Evolutionary conservation across 176 grass and related monocot species (phyloP).

Genomic region (Oryza rufipogon): DNA sequence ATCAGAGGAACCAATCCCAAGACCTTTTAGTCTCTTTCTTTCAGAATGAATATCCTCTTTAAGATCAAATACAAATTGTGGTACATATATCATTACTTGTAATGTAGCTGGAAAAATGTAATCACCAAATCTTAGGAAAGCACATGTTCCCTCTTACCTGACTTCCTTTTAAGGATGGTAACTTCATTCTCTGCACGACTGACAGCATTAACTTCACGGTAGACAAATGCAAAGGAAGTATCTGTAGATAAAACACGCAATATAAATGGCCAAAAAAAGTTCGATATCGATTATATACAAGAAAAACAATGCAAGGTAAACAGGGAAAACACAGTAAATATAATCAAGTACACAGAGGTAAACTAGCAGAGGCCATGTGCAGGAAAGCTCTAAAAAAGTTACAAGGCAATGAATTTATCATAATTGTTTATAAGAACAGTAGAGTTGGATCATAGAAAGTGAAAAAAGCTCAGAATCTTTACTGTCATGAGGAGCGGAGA

Average conservation of each 20-base stretch:
- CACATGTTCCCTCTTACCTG: constrained; percentile 60
- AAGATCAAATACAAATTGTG: constrained; percentile 21
- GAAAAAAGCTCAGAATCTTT: constrained; percentile 3
- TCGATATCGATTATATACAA: neutral
- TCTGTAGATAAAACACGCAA: constrained; percentile 55
- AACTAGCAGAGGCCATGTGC: neutral
- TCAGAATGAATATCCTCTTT: constrained; percentile 62
- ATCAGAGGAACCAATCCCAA: constrained; percentile 93
- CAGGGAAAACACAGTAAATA: constrained; percentile 8
- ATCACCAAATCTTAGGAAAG: constrained; percentile 19
- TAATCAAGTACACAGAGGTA: neutral
- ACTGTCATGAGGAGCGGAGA: constrained; percentile 64
- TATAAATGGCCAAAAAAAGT: neutral
- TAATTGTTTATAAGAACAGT: constrained; percentile 5
- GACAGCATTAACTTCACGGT: constrained; percentile 64
- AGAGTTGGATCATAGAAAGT: neutral
- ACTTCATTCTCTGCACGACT: constrained; percentile 43
- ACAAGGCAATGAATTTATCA: neutral
- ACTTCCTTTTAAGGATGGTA: constrained; percentile 69
- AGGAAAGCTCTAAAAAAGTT: neutral
- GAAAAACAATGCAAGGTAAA: constrained; percentile 5
- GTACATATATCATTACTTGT: constrained; percentile 21
- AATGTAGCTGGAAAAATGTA: neutral
- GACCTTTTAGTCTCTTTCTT: constrained; percentile 91
- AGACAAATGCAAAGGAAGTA: constrained; percentile 87